Evolutionary conservation across 2,329 filamentous ascomycete genomes (phyloP), one percentile per base, ranked within the genome.

Genomic region (Penicillium sp.): DNA sequence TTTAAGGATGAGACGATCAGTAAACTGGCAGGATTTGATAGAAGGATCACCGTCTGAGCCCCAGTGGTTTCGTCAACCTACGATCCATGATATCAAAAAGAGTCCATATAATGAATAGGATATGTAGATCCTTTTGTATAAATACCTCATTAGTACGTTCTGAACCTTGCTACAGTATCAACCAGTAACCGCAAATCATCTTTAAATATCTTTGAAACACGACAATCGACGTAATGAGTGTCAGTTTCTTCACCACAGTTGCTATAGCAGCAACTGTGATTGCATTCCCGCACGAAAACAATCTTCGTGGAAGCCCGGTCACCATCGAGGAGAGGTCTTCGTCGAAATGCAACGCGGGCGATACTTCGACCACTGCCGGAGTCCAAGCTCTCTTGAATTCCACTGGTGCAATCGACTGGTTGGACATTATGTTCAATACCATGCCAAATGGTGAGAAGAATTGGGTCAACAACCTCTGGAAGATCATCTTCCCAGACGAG

Each of bases 381-480:
- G 45, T 33, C 17, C 45, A 50, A 30, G 45, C 45, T 30, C 30
- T 50, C 9, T n/a, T 50, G 26, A 26, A 50, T 9, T 50, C 45
- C 26, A 50, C 26, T 2, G 45, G 45, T 7, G 45, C 45, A 7
- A 50, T 50, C 9, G 45, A 50, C 26, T 50, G 45, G 45, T 19
- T 50, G 26, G 45, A 50, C 10, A 50, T 50, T 4, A 50, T 50
- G 45, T 50, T 50, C 1, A 9, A 33, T 17, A 5, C 10, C 4
- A 33, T 50, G 45, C 45, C 45, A 12, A 33, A 50, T n/a, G 45
- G 45, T 7, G 45, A 50, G 8, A 50, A 28, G 15, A 44, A 57
- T 24, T 57, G 55, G 55, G 55, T 57, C 42, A 57, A 57, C 33
- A 38, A 50, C 30, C 9, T 57, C 13, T 50, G 55, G 55, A 30